Evolutionary conservation across 495 filamentous ascomycete genomes (phyloP), one percentile per base, ranked within the genome.

Genomic region (Polyplosphaeria fusca): DNA sequence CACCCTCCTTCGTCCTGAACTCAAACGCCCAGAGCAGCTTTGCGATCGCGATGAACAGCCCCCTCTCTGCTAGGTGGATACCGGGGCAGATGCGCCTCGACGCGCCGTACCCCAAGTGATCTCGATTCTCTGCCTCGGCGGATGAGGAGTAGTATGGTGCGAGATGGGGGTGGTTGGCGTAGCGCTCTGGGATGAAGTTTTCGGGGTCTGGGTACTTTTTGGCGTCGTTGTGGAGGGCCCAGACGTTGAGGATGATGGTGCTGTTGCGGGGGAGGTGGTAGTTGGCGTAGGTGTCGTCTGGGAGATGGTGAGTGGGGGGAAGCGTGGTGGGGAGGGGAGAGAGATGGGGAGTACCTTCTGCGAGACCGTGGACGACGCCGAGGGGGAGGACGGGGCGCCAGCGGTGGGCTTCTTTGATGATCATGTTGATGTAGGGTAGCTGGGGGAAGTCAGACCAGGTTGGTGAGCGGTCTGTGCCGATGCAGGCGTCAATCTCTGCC

Each of bases 111-210:
- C 2, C 19, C 22, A 49, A 38, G 32, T 61, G 41, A 23, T 55
- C 50, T 4, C 58, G 27, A 7, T 37, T 5, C 5, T n/a, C 35
- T 1, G 9, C 12, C 12, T 61, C 58, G 11, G 1, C 3, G 4
- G 22, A 22, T 4, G 43, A 16, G 2, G 58, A 19, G 1, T 13
- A 26, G 24, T 57, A 1, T 13, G 44, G 2, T 24, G 35, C 39
- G 19, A 22, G 43, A n/a, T 23, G 37, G 3, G 47, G 18, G 35
- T 57, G 30, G 30, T 77, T 73, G 28, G 78, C 68, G 62, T 71
- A 85, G 5, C 76, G 79, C 25, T 78, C 75, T 2, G 81, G 82
- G 14, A 71, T 69, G 70, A 76, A 85, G 42, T 59, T 69, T 18
- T 79, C 76, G 2, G 81, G 78, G 28, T 79, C 75, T 2, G 79